Base-by-base conservation (phyloP, 208 protist genomes). In the Leptomonas seymouri region DNA sequence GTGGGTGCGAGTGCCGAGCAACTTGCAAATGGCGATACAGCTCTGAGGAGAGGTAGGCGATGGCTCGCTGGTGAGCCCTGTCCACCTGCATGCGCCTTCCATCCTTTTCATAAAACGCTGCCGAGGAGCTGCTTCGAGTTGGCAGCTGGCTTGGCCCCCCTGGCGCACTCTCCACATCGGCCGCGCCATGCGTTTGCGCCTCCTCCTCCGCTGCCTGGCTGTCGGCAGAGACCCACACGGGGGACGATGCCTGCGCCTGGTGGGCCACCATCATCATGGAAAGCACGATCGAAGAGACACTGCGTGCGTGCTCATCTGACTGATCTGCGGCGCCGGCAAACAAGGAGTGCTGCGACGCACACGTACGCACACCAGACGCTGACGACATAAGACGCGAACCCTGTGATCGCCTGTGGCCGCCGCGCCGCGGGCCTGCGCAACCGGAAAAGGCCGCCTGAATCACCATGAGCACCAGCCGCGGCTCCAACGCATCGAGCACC, bases 401-500 rank as follows among this genome's bases (percentile, higher is more conserved):
- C 3, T 3, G 34, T 12, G 34, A 39, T 39, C 34, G 3, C 34
- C 34, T 9, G 34, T 9, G 34, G 15, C 48, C 21, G 16, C 11
- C 44, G 44, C 44, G 44, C 44, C 16, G 44, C 3, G 44, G 16
- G 12, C 20, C 44, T 21, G 48, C 48, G 4, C 48, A 21, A 3
- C 23, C 20, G 1, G 53, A 8, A 39, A 74, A 74, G 9, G 34
- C 34, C 15, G 31, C 20, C 12, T 63, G 45, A 1, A 75, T 68
- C 6, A 65, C 34, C 14, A 30, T 41, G 14, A 71, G 25, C 20
- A 67, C 34, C 42, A 71, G 1, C 14, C n/a, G 23, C 27, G 71
- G 49, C 31, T 77, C 71, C 39, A 71, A n/a, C 28, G 55, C 64
- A 50, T 56, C 62, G 7, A 71, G 39, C 53, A 63, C 12, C 6